Conservation (phyloP, 2,329 filamentous ascomycete genomes). For the Phialophora tarda region DNA sequence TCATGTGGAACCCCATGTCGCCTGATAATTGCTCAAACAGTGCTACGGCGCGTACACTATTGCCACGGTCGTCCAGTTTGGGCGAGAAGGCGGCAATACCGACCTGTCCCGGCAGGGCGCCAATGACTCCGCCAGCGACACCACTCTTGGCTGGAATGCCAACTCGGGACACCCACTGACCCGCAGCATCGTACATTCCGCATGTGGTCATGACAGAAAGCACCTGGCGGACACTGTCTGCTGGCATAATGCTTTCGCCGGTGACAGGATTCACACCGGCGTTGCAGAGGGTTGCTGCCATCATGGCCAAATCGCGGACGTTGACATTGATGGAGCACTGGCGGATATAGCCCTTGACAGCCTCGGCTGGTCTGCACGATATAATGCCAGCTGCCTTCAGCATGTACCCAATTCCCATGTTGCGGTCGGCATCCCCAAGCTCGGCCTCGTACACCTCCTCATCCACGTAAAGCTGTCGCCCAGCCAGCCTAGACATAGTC, state of each 20-base stretch:
- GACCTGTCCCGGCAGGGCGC: constrained; percentile 29
- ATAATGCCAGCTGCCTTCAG: constrained; percentile 29
- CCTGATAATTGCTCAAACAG: constrained; percentile 29
- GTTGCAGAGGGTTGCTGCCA: constrained; percentile 31
- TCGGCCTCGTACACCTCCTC: constrained; percentile 32
- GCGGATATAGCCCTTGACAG: constrained; percentile 33
- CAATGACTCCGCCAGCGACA: constrained; percentile 29
- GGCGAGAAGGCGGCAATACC: constrained; percentile 32
- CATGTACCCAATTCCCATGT: constrained; percentile 31
- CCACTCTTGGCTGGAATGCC: constrained; percentile 32
- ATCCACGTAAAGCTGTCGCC: constrained; percentile 27
- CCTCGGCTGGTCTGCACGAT: constrained; percentile 29
- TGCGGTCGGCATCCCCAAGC: constrained; percentile 30
- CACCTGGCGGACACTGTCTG: constrained; percentile 31
- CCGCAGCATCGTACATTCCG: constrained; percentile 30
- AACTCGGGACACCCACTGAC: constrained; percentile 27
- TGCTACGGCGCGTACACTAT: constrained; percentile 28
- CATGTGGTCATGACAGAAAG: constrained; percentile 32
- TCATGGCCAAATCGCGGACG: constrained; percentile 30
- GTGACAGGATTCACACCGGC: constrained; percentile 29
- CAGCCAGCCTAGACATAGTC: constrained; percentile 26
- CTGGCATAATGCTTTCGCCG: constrained; percentile 28
- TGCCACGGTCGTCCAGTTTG: constrained; percentile 25
- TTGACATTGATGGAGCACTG: constrained; percentile 32
- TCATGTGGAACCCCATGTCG: constrained; percentile 34